These are phyloP conservation scores for Gossypium thurberi DNA, from an alignment of 345 rosid genomes.

Conservation along the genomic window DNA sequence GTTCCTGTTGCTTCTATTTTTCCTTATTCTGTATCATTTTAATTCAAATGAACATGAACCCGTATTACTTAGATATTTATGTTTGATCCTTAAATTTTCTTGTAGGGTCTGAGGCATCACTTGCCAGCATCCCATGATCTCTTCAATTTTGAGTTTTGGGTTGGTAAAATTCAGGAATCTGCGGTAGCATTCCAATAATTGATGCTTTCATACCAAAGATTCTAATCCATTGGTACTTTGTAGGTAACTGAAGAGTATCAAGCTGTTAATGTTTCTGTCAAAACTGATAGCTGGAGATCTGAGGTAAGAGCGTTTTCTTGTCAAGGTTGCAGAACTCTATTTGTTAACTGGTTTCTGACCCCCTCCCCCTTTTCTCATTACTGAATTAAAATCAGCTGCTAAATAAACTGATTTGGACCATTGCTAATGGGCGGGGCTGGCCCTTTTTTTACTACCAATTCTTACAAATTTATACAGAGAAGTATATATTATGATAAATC, in stretches of 20 bases:
- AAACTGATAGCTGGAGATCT: conserved; percentile 58
- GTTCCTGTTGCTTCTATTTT: conserved; percentile 2
- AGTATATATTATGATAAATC: neutral
- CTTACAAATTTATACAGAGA: neutral
- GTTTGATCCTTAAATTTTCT: neutral
- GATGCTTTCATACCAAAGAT: conserved; percentile 15
- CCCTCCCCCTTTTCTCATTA: neutral
- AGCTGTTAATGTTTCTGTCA: conserved; percentile 84
- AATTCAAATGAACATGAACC: neutral
- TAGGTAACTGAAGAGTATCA: conserved; percentile 90
- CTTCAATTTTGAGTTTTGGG: conserved; percentile 97
- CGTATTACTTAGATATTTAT: neutral
- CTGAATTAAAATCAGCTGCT: neutral
- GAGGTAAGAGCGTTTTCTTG: conserved; percentile 55
- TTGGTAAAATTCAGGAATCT: conserved; percentile 73
- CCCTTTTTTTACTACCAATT: neutral
- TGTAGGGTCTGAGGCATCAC: conserved; percentile 83
- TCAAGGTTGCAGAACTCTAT: neutral
- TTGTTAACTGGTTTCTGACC: neutral
- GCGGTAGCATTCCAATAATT: conserved; percentile 17
- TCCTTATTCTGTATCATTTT: neutral
- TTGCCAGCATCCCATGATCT: conserved; percentile 88
- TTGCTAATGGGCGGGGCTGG: neutral
- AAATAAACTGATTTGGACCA: neutral
- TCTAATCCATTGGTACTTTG: conserved; percentile 24